Base-by-base conservation (phyloP, 164 flowering plant species). In the Vitis labrusca region DNA sequence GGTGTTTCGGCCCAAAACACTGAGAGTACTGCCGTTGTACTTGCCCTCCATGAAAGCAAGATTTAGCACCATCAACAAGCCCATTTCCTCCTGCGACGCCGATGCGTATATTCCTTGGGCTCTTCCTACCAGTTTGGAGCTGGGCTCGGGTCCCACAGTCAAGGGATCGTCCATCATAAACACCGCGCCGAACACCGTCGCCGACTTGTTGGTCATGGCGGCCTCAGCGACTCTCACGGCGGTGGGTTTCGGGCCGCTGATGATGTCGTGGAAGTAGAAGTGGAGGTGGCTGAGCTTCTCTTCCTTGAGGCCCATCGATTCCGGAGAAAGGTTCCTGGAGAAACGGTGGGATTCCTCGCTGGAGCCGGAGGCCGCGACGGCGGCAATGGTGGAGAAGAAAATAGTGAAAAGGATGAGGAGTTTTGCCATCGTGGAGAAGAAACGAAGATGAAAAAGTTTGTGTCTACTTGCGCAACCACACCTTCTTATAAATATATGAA, bases 241-340 rank as follows among this genome's bases (percentile, higher is more conserved):
- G 0, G 77, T 76, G 12, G 80, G 80, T 50, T 78, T 72, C 3
- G 19, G 68, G 12, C 78, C 82, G 27, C 66, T 70, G 2, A 79
- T 47, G 29, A 66, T 29, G 75, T 82, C 85, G 65, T 82, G 82
- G 75, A 77, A 74, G 80, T 71, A 79, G 77, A 82, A 82, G 64
- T 68, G 82, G 59, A 82, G 77, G 68, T 81, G 81, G 71, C 66
- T 75, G 8, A 78, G 69, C 66, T 78, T 81, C 70, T 78, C 73
- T 48, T 32, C 12, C 37, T 63, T 63, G 10, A 76, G 65, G 8
- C 65, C 65, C 1, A 63, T 72, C 13, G 50, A 2, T 50, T 10
- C 0, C 13, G 71, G 72, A 48, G 71, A 68, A 3, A 71, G 5
- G 55, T 2, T 66, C 47, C 23, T 59, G 2, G 71, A 49, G 58